Base-by-base conservation (phyloP, 371 early-diverging fungal species). In the Phascolomyces articulosus region DNA sequence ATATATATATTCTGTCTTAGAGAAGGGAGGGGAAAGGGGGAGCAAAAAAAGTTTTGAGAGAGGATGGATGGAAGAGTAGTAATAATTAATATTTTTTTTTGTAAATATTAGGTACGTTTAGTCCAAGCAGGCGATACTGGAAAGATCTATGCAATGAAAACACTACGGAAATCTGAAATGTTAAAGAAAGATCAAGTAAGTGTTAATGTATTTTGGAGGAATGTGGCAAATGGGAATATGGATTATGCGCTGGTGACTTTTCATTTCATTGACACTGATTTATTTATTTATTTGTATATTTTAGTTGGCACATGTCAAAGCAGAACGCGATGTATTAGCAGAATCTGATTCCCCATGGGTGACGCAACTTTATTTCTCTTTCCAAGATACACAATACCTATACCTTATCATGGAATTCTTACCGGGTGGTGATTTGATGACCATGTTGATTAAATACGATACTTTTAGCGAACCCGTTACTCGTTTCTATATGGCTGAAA, bases 401-500 rank as follows among this genome's bases (percentile, higher is more conserved):
- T 98, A 98, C 74, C 82, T 98, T 62, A 95, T 98, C 70, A 98
- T 98, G 99, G 99, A 98, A 79, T 98, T 97, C 65, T 75, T 97
- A 64, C 97, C 98, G 0, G 99, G 97, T 29, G 98, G 98, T 60
- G 97, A 97, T 78, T 80, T 99, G 83, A 98, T 99, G 96, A 95
- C 96, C 20, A 95, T 99, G 95, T 78, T 98, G 62, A 95, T 96
- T 75, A 95, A 93, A 72, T 95, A 96, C 68, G 96, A 98, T 69
- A 96, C 91, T 13, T 99, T 99, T 74, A 88, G 96, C 11, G 96
- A 96, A 57, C 93, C 96, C 49, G 95, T 97, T n/a, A 97, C 99
- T 10, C 91, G 96, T 44, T 96, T 98, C 70, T 99, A 99, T 75
- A 96, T 98, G 80, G 97, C 96, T 23, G 99, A 99, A 79, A 94